A percentile compares a stretch with the other conserved stretches of the same genome.
Conservation (phyloP, 2,329 filamentous ascomycete genomes). For the Ophiobolus disseminans region DNA sequence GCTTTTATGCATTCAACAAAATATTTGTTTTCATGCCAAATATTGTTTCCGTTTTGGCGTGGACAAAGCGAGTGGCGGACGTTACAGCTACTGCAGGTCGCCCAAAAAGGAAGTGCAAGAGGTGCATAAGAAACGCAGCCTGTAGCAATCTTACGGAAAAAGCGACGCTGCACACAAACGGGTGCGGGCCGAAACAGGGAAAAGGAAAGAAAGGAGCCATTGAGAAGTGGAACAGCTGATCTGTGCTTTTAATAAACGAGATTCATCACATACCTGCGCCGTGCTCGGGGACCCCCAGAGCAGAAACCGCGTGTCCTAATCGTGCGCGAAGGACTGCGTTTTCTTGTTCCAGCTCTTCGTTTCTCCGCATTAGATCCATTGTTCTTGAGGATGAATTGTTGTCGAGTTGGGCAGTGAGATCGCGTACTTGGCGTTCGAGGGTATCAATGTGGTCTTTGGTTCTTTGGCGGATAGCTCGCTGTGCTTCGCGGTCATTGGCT, state of each 20-base stretch:
- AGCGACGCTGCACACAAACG: conserved; percentile 31
- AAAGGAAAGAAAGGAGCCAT: conserved; percentile 34
- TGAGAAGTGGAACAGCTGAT: conserved; percentile 29
- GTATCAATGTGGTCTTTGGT: conserved; percentile 66
- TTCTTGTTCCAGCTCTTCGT: conserved; percentile 63
- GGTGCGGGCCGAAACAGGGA: conserved; percentile 31
- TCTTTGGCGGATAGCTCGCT: conserved; percentile 65
- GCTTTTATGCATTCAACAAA: conserved; percentile 27
- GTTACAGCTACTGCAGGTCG: conserved; percentile 37
- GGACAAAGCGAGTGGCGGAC: conserved; percentile 9
- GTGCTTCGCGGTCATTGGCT: conserved; percentile 67
- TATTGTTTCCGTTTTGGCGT: conserved; percentile 15
- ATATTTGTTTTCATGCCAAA: conserved; percentile 17
- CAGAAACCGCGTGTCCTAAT: conserved; percentile 54
- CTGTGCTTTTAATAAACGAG: conserved; percentile 29
- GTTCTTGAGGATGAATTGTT: conserved; percentile 54
- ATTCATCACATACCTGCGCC: conserved; percentile 45
- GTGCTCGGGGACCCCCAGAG: conserved; percentile 45
- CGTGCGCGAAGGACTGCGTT: conserved; percentile 60
- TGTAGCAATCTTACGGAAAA: conserved; percentile 24
- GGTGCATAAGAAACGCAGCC: conserved; percentile 13
- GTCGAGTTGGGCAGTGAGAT: conserved; percentile 59
- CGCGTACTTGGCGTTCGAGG: conserved; percentile 62
- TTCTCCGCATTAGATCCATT: conserved; percentile 60
- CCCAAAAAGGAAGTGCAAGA: conserved; percentile 26